phyloP scores from a whole-genome alignment of 2,329 filamentous ascomycete species.

The Arthrobotrys entomopaga region DNA sequence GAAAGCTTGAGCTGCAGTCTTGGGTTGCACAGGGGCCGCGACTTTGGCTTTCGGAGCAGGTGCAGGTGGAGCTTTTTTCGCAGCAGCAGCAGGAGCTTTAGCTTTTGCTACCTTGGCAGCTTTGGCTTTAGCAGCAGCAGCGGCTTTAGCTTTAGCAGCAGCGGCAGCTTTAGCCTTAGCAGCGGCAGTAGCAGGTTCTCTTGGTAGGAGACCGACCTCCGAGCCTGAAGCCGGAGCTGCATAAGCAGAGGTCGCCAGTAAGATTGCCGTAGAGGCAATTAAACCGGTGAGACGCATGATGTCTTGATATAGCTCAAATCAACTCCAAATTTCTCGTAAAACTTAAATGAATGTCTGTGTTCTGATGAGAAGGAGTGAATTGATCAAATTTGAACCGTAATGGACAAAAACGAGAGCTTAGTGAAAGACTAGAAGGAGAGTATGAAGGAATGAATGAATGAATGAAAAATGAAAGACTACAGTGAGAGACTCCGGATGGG shows the following conservation, averaged over 20 bases:
- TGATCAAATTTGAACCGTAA: too few species aligned
- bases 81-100: background rate
- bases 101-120: background rate
- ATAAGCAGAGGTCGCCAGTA: conserved; percentile 1
- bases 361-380: too few species aligned
- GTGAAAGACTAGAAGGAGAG: too few species aligned
- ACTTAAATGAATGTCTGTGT: background rate
- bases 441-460: too few species aligned
- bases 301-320: background rate
- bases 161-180: background rate
- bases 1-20: background rate
- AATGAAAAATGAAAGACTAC: background rate
- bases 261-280: conserved; percentile 11
- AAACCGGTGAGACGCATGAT: conserved; percentile 16
- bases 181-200: background rate
- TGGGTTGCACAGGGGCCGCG: background rate
- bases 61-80: background rate
- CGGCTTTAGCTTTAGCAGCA: background rate
- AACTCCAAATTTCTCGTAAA: background rate
- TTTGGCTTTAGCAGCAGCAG: background rate
- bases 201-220: background rate
- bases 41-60: background rate
- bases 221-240: background rate
- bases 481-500: background rate
- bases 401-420: too few species aligned